These are phyloP conservation scores for Xerocomus potaroensis DNA, from an alignment of 768 basidiomycete genomes.

Conservation along the genomic window DNA sequence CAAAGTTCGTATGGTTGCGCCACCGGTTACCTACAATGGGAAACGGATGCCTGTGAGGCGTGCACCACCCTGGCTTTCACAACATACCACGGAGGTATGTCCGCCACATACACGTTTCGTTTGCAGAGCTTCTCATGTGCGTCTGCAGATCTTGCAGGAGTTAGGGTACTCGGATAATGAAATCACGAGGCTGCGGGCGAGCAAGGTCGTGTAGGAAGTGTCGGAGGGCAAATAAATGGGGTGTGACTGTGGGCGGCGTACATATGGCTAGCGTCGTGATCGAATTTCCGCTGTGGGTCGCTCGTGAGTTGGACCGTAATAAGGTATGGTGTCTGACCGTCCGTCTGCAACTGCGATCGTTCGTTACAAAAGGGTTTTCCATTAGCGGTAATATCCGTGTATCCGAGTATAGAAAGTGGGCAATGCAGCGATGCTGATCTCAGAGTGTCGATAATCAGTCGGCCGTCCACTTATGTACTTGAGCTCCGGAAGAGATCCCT, in stretches of 20 bases:
- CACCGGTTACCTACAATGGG: conserved; percentile 80
- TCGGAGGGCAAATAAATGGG: conserved; percentile 18
- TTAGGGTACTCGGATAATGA: conserved; percentile 38
- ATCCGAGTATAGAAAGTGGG: conserved; percentile 21
- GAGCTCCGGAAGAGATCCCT: conserved; percentile 20
- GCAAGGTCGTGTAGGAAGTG: conserved; percentile 37
- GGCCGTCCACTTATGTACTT: conserved; percentile 30
- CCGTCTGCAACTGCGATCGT: conserved; percentile 25
- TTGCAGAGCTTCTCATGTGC: conserved; percentile 1
- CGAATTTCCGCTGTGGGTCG: conserved; percentile 30
- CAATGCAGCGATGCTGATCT: conserved; percentile 26
- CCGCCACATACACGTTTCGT: conserved; percentile 1
- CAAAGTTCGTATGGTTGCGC: conserved; percentile 72
- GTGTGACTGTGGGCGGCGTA: conserved; percentile 9
- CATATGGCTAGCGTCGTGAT: conserved; percentile 14
- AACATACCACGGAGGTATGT: conserved; percentile 74
- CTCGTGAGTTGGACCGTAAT: conserved; percentile 6
- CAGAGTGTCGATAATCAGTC: conserved; percentile 29
- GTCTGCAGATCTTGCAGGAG: conserved; percentile 37
- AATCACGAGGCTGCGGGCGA: conserved; percentile 41
- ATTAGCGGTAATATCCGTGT: conserved; percentile 14
- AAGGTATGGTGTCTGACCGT: conserved; percentile 19
- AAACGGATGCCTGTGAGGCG: conserved; percentile 66
- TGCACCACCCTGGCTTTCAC: conserved; percentile 84
- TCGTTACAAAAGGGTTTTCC: conserved; percentile 22